Evolutionary conservation across 495 filamentous ascomycete genomes (phyloP), one percentile per base, ranked within the genome.

Genomic region (Aspergillus wentii): DNA sequence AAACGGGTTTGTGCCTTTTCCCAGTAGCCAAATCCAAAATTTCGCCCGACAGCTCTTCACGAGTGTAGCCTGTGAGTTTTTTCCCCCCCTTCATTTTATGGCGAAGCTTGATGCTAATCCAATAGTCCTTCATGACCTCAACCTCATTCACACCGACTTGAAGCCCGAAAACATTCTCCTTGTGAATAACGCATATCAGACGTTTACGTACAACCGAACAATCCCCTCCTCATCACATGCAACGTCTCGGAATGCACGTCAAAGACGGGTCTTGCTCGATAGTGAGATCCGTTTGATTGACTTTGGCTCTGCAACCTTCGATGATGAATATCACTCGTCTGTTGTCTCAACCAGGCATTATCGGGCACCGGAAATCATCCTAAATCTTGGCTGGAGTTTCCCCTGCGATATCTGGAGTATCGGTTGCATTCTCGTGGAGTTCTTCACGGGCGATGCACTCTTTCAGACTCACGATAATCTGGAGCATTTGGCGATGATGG

Each of bases 401-500:
- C 91, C 92, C 0, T 97, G 94, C 54, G 92, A 98, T 52, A 90
- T 98, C 30, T 98, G 92, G 94, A 97, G 91, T 68, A 96, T 98
- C 34, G 94, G 94, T 5, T 98, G 92, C 51, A 98, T 98, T 44
- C 66, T 98, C 28, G 94, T 98, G n/a, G 92, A 98, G 49, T 98
- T 97, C 62, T 98, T 88, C 57, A 98, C 94, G 2, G 92, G 94
- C 3, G 94, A 98, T 62, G 92, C 94, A 13, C 68, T 98, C 3
- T 98, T 98, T 57, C 92, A 98, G 60, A 97, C 92, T 0, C 92
- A 97, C 52, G 92, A 98, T 66, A 97, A 97, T 49, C 76, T 96
- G 5, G 92, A 97, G 57, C 92, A 98, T 66, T 68, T 98, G 30
- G 92, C 89, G n/a, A 98, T 98, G 92, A 98, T 98, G 92, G 90